Percentiles rank a stretch among this genome's conserved stretches.
These are phyloP conservation scores for Fusarium penzigii DNA, from an alignment of 2,329 filamentous ascomycete species.

Conservation along the genomic window DNA sequence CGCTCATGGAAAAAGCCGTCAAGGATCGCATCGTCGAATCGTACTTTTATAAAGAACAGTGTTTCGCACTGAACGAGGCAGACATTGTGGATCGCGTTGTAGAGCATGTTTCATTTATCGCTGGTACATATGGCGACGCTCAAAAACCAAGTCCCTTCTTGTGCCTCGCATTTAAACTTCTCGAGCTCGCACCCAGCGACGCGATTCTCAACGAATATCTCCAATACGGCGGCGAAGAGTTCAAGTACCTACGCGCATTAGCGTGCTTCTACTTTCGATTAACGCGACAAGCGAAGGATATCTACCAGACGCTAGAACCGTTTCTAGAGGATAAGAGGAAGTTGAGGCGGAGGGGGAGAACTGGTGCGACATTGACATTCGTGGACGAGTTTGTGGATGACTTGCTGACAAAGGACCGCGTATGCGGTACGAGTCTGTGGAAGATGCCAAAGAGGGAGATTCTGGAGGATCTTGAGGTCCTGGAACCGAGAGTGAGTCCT, in stretches of 20 bases:
- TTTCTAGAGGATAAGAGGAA: conserved; percentile 82
- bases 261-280: conserved; percentile 92
- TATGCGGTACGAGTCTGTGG: conserved; percentile 90
- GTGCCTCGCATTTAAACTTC: conserved; percentile 90
- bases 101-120: conserved; percentile 77
- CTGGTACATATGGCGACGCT: conserved; percentile 80
- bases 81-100: conserved; percentile 87
- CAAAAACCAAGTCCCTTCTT: conserved; percentile 92
- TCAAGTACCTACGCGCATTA: conserved; percentile 86
- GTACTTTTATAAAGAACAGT: conserved; percentile 99
- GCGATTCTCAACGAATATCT: conserved; percentile 81
- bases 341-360: conserved; percentile 72
- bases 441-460: conserved; percentile 82
- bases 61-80: conserved; percentile 87
- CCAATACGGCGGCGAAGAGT: conserved; percentile 70
- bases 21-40: conserved; percentile 93
- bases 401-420: conserved; percentile 80
- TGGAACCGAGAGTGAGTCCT: conserved; percentile 84
- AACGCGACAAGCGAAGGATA: conserved; percentile 78
- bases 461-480: conserved; percentile 82
- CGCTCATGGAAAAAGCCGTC: conserved; percentile 92
- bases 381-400: conserved; percentile 96
- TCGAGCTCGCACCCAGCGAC: conserved; percentile 81
- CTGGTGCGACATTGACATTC: conserved; percentile 73
- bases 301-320: conserved; percentile 80